These are phyloP conservation scores for Tricholomella constricta DNA, from an alignment of 768 basidiomycete genomes.

Conservation along the genomic window DNA sequence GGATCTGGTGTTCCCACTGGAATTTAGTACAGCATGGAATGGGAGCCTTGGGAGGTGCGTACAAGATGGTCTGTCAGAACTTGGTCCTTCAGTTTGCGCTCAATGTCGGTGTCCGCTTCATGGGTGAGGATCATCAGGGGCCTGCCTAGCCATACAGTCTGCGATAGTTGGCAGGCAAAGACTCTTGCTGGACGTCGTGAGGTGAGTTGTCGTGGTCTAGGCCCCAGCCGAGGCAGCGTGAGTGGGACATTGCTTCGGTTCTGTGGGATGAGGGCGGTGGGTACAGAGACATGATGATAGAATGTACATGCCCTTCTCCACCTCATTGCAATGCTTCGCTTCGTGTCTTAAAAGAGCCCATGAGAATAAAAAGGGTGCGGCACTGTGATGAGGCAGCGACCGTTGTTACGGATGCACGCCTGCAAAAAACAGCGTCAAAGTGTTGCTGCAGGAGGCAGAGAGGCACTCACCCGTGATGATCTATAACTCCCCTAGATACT, in stretches of 20 bases:
- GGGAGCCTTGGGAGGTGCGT: conserved; percentile 9
- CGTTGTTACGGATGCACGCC: conserved; percentile 76
- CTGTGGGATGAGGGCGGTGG: conserved; percentile 36
- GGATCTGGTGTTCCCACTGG: conserved; percentile 52
- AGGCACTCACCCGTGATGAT: conserved; percentile 78
- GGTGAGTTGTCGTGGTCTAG: conserved; percentile 86
- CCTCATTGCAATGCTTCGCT: conserved; percentile 62
- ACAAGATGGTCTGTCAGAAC: conserved; percentile 75
- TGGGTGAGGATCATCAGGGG: conserved; percentile 86
- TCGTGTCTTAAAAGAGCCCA: conserved; percentile 52
- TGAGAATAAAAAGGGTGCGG: not conserved
- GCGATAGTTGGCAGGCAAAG: conserved; percentile 66
- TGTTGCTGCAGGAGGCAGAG: not conserved
- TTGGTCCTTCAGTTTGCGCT: conserved; percentile 69
- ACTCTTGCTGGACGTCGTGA: conserved; percentile 65
- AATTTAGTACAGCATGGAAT: no score
- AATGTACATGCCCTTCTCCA: conserved; percentile 69
- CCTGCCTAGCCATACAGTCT: conserved; percentile 69
- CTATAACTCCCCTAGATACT: conserved; percentile 75
- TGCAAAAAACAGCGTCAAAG: conserved; percentile 23
- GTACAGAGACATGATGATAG: not conserved
- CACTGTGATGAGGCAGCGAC: not conserved
- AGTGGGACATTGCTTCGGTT: conserved; percentile 74
- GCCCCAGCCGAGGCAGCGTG: conserved; percentile 85
- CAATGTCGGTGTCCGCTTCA: conserved; percentile 83